Evolutionary conservation across 331 rosid species (phyloP).

Genomic region (Spiraea crenata): DNA sequence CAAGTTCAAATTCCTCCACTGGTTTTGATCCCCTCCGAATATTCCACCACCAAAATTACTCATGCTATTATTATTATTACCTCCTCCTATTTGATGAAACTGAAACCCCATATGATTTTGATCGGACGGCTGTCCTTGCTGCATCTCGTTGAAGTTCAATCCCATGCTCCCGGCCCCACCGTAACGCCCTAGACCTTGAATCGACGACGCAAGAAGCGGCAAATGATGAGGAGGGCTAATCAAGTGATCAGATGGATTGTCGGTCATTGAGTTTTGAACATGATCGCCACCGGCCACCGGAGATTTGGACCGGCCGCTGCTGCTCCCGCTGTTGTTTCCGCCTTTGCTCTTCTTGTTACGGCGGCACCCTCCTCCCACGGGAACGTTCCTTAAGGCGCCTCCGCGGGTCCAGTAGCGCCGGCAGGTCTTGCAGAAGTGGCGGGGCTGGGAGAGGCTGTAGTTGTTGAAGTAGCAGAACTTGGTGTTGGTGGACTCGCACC

Average conservation of each 20-base stretch:
- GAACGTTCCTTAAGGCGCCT: slow-evolving; percentile 81
- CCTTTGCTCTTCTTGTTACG: slow-evolving; percentile 81
- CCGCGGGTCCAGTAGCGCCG: slow-evolving; percentile 94
- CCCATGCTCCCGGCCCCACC: slow-evolving; percentile 48
- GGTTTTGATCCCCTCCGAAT: slow-evolving; percentile 32
- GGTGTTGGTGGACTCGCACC: slow-evolving; percentile 85
- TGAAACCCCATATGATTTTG: slow-evolving; percentile 43
- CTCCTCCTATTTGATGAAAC: slow-evolving; percentile 39
- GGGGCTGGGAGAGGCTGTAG: slow-evolving; percentile 76
- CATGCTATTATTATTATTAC: background rate
- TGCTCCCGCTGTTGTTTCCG: slow-evolving; percentile 32
- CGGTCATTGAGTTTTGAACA: slow-evolving; percentile 30
- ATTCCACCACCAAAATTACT: slow-evolving; percentile 23
- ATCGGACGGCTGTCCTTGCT: slow-evolving; percentile 16
- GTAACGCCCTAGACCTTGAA: slow-evolving; percentile 58
- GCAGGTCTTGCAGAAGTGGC: slow-evolving; percentile 92
- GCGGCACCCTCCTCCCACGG: slow-evolving; percentile 92
- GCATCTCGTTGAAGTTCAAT: slow-evolving; percentile 45
- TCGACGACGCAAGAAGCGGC: slow-evolving; percentile 64
- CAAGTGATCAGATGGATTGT: slow-evolving; percentile 26
- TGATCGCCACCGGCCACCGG: slow-evolving; percentile 32
- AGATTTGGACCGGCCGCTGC: slow-evolving; percentile 57
- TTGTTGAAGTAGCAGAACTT: slow-evolving; percentile 91
- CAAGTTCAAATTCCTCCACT: slow-evolving; percentile 49
- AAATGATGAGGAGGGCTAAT: slow-evolving; percentile 1